These are phyloP conservation scores for Chrysanthemum lavandulifolium DNA, from an alignment of 129 eudicot genomes.

Conservation along the genomic window DNA sequence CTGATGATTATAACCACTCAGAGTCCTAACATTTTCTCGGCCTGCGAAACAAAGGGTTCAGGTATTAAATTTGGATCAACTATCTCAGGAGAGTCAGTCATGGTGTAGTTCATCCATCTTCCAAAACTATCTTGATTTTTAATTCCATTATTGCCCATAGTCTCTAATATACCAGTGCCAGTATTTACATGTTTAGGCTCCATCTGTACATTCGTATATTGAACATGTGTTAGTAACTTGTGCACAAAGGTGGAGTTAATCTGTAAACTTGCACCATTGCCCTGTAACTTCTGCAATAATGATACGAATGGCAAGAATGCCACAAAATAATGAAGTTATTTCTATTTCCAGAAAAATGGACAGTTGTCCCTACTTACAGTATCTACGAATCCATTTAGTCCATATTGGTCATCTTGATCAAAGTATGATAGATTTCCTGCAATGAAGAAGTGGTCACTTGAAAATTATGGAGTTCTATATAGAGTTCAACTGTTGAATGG, in stretches of 20 bases:
- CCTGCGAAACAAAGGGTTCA: constrained; percentile 38
- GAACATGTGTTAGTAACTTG: constrained; percentile 21
- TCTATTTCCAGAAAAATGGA: neutral
- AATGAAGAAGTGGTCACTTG: neutral
- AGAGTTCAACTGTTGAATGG: constrained; percentile 10
- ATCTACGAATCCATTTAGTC: constrained; percentile 36
- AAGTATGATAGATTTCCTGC: constrained; percentile 43
- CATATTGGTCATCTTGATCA: constrained; percentile 45
- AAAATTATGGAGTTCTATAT: constrained; percentile 1
- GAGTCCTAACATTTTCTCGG: constrained; percentile 11
- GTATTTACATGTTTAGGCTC: constrained; percentile 27
- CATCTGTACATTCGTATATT: constrained; percentile 24
- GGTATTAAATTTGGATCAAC: constrained; percentile 37
- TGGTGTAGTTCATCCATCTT: constrained; percentile 64
- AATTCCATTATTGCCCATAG: constrained; percentile 37
- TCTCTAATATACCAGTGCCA: constrained; percentile 31
- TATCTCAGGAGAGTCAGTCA: constrained; percentile 64
- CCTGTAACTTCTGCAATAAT: constrained; percentile 8
- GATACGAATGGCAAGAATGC: constrained; percentile 11
- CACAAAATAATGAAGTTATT: neutral
- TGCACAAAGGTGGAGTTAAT: constrained; percentile 22
- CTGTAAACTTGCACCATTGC: constrained; percentile 4
- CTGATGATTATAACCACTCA: constrained; percentile 32
- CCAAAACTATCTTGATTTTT: constrained; percentile 72
- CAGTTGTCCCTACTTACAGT: constrained; percentile 47